Evolutionary conservation across 2,329 filamentous ascomycete genomes (phyloP), one percentile per base, ranked within the genome.

Genomic region (Beauveria asiatica): DNA sequence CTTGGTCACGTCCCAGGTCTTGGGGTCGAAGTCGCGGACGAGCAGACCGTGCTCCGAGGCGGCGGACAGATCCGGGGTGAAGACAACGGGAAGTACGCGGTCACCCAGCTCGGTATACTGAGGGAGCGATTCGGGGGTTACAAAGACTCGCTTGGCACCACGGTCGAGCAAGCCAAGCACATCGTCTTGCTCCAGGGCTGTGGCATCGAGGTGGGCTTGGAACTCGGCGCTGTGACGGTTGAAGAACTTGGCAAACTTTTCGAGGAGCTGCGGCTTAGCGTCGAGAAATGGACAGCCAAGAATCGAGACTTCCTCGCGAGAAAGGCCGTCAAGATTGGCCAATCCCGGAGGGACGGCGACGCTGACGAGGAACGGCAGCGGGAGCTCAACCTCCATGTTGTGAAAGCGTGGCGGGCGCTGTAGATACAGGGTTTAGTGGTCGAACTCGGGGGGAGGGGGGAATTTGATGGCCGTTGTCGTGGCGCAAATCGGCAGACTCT

Each of bases 81-180:
- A 74, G 13, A 83, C 75, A 23, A 76, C 74, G 2, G 83, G 80
- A 21, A 82, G 76, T 27, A 87, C 79, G 61, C 85, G 78, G 48
- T 78, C 75, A 48, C 80, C 82, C 64, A 83, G 84, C 64, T 81
- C 78, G 52, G 78, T 73, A 61, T 83, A 82, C 56, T 80, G 75
- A 9, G 79, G 77, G 57, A 95, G 77, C 70, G 91, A 88, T 60
- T 85, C 80, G 52, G 86, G 82, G 19, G 82, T 82, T 55, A 96
- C 89, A 72, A 97, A 94, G 63, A 94, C 87, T 71, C 88, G 94
- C 57, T 86, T 83, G 7, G 92, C 91, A 62, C 94, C 94, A 64
- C 86, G 83, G 72, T 99, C 90, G 60, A 99, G 84, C 41, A 97
- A 80, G 51, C 88, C 83, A 58, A 93, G 76, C 41, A 97, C 79